A percentile compares a stretch with the other conserved stretches of the same genome.
phyloP scores from a whole-genome alignment of 192 early-diverging fungal species.

The Allomyces javanicus region DNA sequence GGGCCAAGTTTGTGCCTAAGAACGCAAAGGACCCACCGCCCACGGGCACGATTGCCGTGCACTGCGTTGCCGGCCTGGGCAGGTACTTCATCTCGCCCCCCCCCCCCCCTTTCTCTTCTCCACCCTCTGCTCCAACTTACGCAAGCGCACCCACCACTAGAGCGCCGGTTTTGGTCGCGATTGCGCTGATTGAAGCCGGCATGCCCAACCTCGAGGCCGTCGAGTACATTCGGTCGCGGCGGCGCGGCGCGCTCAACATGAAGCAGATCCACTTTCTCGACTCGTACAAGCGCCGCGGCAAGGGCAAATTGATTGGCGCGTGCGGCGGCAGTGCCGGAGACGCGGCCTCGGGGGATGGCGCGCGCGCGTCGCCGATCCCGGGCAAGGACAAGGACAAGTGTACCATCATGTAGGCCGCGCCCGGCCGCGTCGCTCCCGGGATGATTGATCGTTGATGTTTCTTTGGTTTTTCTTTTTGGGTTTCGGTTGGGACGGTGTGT shows the following conservation, averaged over 20 bases:
- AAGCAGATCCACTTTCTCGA: slow-evolving; percentile 43
- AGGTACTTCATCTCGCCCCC: slow-evolving; percentile 15
- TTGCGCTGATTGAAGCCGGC: slow-evolving; percentile 63
- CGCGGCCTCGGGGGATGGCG: neutral
- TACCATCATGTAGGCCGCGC: neutral
- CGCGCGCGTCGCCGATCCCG: neutral
- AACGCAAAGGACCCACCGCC: slow-evolving; percentile 1
- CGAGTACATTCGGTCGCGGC: slow-evolving; percentile 39
- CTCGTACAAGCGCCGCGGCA: slow-evolving; percentile 27
- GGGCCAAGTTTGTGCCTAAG: slow-evolving; percentile 1
- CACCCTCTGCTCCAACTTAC: neutral
- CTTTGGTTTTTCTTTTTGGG: too few relatives aligned
- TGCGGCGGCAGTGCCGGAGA: neutral
- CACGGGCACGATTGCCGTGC: slow-evolving; percentile 23
- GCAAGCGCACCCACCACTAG: slow-evolving; percentile 6
- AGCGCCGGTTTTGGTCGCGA: slow-evolving; percentile 46
- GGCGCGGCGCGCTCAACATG: slow-evolving; percentile 61
- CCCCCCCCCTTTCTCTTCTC: neutral
- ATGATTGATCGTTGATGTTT: too few relatives aligned
- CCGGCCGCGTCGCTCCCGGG: too few relatives aligned
- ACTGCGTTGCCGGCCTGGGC: slow-evolving; percentile 65
- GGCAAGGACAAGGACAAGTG: neutral
- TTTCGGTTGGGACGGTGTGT: too few relatives aligned
- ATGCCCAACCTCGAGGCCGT: slow-evolving; percentile 58
- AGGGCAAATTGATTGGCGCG: slow-evolving; percentile 20